A percentile compares a stretch with the other conserved stretches of the same genome.
Evolutionary conservation across 257 asterid genomes (phyloP).

Genomic region (Dorcoceras hygrometricum): DNA sequence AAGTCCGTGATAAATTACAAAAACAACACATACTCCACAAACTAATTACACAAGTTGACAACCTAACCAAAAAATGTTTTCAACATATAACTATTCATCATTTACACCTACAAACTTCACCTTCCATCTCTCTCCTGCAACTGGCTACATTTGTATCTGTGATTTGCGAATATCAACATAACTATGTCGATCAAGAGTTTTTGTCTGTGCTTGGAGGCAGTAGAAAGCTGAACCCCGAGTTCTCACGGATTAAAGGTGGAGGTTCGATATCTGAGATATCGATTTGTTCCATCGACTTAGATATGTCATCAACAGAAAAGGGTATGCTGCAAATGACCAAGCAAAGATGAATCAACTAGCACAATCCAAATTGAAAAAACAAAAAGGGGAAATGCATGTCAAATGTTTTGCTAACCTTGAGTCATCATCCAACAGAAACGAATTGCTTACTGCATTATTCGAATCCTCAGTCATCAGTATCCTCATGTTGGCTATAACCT

Average conservation of each 20-base stretch:
- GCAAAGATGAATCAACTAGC: constrained; percentile 24
- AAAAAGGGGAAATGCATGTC: not conserved
- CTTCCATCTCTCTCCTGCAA: too few relatives aligned
- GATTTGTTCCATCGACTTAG: constrained; percentile 94
- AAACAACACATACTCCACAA: too few relatives aligned
- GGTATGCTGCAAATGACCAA: constrained; percentile 73
- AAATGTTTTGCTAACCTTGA: constrained; percentile 60
- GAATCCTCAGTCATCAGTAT: constrained; percentile 93
- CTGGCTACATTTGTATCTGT: too few relatives aligned
- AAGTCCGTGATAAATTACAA: too few relatives aligned
- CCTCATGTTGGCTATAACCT: constrained; percentile 96
- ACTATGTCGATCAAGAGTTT: not conserved
- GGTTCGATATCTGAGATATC: constrained; percentile 78
- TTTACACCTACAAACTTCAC: too few relatives aligned
- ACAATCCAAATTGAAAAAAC: too few relatives aligned
- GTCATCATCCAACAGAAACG: constrained; percentile 94
- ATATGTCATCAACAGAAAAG: constrained; percentile 92
- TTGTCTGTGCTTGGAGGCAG: constrained; percentile 47
- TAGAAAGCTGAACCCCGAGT: constrained; percentile 88
- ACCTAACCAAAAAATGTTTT: too few relatives aligned
- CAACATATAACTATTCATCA: too few relatives aligned
- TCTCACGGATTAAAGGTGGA: constrained; percentile 80
- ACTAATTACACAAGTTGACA: too few relatives aligned
- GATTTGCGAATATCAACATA: too few relatives aligned
- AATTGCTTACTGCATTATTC: constrained; percentile 87